Evolutionary conservation across 495 filamentous ascomycete genomes (phyloP).

Genomic region (Tuber umbilicatum): DNA sequence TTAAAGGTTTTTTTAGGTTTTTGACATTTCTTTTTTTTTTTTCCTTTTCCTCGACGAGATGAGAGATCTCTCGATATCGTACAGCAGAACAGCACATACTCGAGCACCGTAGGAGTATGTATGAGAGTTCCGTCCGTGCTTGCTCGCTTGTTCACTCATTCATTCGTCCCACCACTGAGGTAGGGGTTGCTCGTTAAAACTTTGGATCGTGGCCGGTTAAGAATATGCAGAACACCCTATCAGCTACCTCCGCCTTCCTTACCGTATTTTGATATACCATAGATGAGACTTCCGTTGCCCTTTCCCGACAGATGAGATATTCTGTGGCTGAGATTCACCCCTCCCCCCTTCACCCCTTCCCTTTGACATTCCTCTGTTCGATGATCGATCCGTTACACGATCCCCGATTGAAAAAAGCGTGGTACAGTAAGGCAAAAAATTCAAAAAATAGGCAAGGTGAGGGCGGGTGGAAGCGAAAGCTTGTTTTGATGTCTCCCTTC

Average conservation of each 20-base stretch:
- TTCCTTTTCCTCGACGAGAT: background rate
- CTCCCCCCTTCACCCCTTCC: background rate
- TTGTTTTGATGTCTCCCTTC: constrained; percentile 32
- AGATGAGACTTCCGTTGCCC: background rate
- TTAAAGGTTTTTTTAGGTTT: background rate
- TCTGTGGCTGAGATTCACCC: background rate
- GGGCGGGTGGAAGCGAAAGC: constrained; percentile 37
- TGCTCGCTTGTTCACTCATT: background rate
- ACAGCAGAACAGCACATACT: constrained; percentile 3
- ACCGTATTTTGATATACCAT: background rate
- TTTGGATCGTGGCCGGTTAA: background rate
- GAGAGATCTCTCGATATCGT: constrained; percentile 3
- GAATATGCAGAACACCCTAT: background rate
- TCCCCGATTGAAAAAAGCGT: constrained; percentile 5
- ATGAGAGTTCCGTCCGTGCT: background rate
- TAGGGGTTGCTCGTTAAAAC: background rate
- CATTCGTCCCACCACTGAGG: background rate
- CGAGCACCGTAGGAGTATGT: background rate
- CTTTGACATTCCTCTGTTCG: background rate
- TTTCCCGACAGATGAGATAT: background rate
- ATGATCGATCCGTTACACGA: constrained; percentile 2
- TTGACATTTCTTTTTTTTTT: background rate
- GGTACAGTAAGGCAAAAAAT: constrained; percentile 1
- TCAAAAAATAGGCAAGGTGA: constrained; percentile 4
- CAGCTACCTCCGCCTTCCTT: background rate